These are phyloP conservation scores for Aspergillus wentii DNA, from an alignment of 495 filamentous ascomycete species.

Conservation along the genomic window DNA sequence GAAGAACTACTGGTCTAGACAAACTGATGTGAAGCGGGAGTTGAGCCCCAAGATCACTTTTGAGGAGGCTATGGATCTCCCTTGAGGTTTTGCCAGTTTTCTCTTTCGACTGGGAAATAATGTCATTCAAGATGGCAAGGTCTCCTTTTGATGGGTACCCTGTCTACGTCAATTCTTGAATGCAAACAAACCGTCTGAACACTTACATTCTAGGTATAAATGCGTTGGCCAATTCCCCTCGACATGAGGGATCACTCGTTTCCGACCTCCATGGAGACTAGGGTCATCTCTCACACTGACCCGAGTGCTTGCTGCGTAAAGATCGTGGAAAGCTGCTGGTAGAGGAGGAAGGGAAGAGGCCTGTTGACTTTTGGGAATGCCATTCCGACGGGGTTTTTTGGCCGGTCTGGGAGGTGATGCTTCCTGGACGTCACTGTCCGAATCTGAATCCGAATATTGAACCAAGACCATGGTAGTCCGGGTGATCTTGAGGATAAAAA, in stretches of 20 bases:
- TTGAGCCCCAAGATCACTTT: constrained; percentile 70
- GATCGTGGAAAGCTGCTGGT: constrained; percentile 75
- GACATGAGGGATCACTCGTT: constrained; percentile 75
- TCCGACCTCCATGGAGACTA: constrained; percentile 75
- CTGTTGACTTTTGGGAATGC: neutral
- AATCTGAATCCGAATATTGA: constrained; percentile 69
- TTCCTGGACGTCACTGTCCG: constrained; percentile 36
- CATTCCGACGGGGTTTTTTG: constrained; percentile 19
- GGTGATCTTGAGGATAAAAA: constrained; percentile 1
- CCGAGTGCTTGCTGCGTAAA: constrained; percentile 75
- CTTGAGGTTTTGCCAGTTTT: constrained; percentile 4
- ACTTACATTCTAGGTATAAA: constrained; percentile 87
- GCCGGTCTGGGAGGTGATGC: constrained; percentile 16
- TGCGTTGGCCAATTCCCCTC: constrained; percentile 91
- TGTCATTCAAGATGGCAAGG: constrained; percentile 42
- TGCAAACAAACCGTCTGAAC: neutral
- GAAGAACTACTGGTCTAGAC: constrained; percentile 66
- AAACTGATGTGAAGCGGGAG: constrained; percentile 87
- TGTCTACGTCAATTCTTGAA: constrained; percentile 36
- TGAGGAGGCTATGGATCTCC: constrained; percentile 56
- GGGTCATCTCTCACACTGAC: constrained; percentile 77
- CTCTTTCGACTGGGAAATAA: constrained; percentile 42
- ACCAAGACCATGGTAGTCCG: constrained; percentile 53
- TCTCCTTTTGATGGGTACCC: constrained; percentile 65
- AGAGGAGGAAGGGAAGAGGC: constrained; percentile 66